phyloP scores from a whole-genome alignment of 2,329 filamentous ascomycete species.

The Aspergillus intermedius region DNA sequence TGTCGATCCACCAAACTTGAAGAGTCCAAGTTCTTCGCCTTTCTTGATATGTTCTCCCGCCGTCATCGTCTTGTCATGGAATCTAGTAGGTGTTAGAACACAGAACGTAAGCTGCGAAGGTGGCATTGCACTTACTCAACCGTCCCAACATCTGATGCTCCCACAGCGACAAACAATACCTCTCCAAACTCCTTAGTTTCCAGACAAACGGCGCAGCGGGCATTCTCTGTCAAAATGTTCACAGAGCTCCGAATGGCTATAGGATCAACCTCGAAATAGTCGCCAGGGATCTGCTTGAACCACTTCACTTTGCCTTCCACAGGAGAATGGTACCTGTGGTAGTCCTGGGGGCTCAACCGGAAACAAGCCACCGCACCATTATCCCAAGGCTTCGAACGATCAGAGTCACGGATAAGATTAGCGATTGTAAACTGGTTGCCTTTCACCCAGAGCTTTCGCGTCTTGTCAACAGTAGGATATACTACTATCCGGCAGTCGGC shows the following conservation, averaged over 20 bases:
- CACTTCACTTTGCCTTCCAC: constrained; percentile 34
- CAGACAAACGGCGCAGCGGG: constrained; percentile 33
- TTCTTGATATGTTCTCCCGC: constrained; percentile 29
- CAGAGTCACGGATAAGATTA: constrained; percentile 31
- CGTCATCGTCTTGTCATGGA: constrained; percentile 28
- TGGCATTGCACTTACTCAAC: constrained; percentile 27
- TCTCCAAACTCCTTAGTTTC: constrained; percentile 35
- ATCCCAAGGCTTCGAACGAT: constrained; percentile 27
- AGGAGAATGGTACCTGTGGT: constrained; percentile 42
- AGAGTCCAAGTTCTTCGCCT: constrained; percentile 37
- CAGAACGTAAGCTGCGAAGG: neutral
- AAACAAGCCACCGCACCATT: constrained; percentile 37
- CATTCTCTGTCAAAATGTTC: constrained; percentile 35
- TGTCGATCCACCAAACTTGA: constrained; percentile 37
- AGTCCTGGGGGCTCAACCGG: constrained; percentile 40
- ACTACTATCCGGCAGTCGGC: constrained; percentile 35
- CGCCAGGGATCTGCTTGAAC: constrained; percentile 36
- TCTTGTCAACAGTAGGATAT: constrained; percentile 28
- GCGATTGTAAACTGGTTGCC: constrained; percentile 39
- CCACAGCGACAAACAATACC: constrained; percentile 39
- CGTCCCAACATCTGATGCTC: constrained; percentile 35
- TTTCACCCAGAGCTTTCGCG: constrained; percentile 39
- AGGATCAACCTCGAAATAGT: constrained; percentile 42
- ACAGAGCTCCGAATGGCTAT: constrained; percentile 25
- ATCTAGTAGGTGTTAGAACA: constrained; percentile 16